Evolutionary conservation across 495 filamentous ascomycete genomes (phyloP), one percentile per base, ranked within the genome.

Genomic region (Daldinia concentrica): DNA sequence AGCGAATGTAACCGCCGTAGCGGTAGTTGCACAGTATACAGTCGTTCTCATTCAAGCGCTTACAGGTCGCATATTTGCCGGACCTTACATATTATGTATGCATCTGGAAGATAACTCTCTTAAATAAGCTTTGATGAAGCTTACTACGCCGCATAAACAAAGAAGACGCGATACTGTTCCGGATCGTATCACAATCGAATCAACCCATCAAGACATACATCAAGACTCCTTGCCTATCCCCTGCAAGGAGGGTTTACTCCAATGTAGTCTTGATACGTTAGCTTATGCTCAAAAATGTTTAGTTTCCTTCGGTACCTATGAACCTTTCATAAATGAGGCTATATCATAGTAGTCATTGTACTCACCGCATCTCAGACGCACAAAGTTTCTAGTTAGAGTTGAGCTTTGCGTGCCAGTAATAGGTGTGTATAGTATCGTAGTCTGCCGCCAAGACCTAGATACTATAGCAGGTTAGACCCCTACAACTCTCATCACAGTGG

Each of bases 1-100:
- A 57, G 34, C 19, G 59, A 29, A 62, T 65, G 56, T 50, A 65
- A 68, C 62, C 55, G 62, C 71, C 66, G 62, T 59, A 63, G n/a
- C 27, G 37, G 17, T 51, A 66, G 66, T 64, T 26, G 50, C n/a
- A 56, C 60, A 36, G 56, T 37, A 43, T 58, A 36, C 26, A 45
- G 52, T 39, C 37, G 29, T 57, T 51, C 22, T 54, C 30, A 57
- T 32, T 34, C 32, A 52, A 19, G 4, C 45, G 15, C 58, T 52
- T 71, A 61, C 45, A 65, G 58, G 57, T 45, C 29, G 29, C 63
- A 62, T 43, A 66, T 45, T 50, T 48, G 43, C 41, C 32, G 11
- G 30, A 7, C 57, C 56, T 34, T 59, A 66, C 17, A 62, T 27
- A 17, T 48, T 12, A 48, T 24, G 43, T 48, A 54, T 54, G 24